Evolutionary conservation across 164 flowering plant species (phyloP).

Genomic region (Tetracentron sinense): DNA sequence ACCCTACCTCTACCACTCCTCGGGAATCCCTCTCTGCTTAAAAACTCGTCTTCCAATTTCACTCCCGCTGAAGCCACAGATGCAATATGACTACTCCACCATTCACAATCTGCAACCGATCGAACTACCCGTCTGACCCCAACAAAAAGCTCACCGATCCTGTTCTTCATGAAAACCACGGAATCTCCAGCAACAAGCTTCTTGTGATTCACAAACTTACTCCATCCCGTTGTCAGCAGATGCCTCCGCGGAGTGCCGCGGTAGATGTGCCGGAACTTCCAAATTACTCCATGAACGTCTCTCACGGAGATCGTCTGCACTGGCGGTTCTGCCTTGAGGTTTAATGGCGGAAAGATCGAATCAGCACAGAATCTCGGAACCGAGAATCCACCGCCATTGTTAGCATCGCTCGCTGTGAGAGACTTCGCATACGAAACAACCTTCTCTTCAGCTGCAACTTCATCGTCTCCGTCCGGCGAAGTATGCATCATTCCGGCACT

Average conservation of each 20-base stretch:
- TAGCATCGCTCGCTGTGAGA: conserved; percentile 74
- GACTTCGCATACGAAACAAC: conserved; percentile 50
- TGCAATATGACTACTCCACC: too few relatives aligned
- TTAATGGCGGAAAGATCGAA: conserved; percentile 56
- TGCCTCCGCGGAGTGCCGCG: conserved; percentile 85
- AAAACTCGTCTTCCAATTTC: conserved; percentile 14
- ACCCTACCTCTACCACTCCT: conserved; percentile 34
- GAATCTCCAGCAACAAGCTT: conserved; percentile 73
- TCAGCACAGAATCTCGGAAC: conserved; percentile 85
- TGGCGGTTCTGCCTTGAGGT: conserved; percentile 57
- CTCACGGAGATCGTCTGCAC: conserved; percentile 50
- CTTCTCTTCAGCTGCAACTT: conserved; percentile 12
- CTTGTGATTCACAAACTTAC: conserved; percentile 75
- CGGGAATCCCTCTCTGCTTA: conserved; percentile 15
- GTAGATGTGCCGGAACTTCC: conserved; percentile 59
- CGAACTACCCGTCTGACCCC: conserved; percentile 47
- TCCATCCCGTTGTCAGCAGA: conserved; percentile 87
- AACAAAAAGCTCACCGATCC: conserved; percentile 34
- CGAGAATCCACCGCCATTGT: conserved; percentile 90
- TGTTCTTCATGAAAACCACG: conserved; percentile 58
- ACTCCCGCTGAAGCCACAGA: not conserved
- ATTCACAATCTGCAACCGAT: conserved; percentile 9
- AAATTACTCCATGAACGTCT: conserved; percentile 48
- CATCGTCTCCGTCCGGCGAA: not conserved
- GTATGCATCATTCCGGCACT: too few relatives aligned